Evolutionary conservation across 805 yeast species (phyloP).

Genomic region (Candida koratica): DNA sequence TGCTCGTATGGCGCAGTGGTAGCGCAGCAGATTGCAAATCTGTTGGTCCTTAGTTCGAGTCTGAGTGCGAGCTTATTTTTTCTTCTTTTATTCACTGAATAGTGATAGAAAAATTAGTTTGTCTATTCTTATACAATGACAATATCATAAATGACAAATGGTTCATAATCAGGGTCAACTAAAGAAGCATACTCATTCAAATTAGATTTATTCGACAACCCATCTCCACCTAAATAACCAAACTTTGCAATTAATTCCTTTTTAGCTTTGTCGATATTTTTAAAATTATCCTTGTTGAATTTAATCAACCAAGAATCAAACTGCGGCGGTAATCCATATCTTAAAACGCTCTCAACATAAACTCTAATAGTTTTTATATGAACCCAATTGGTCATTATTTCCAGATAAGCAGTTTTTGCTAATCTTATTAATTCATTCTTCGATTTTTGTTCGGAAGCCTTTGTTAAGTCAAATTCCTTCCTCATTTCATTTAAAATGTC

Average conservation of each 20-base stretch:
- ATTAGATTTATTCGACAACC: slow-evolving; percentile 66
- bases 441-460: slow-evolving; percentile 66
- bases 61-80: slow-evolving; percentile 78
- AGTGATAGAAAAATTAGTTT: no score
- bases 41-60: slow-evolving; percentile 96
- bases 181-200: slow-evolving; percentile 85
- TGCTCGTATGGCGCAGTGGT: slow-evolving; percentile 88
- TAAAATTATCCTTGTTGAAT: slow-evolving; percentile 35
- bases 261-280: slow-evolving; percentile 54
- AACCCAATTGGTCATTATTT: slow-evolving; percentile 80
- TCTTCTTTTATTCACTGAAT: no score
- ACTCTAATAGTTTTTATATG: slow-evolving; percentile 85
- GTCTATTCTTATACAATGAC: slow-evolving; percentile 32
- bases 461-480: slow-evolving; percentile 73
- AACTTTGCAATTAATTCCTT: slow-evolving; percentile 67
- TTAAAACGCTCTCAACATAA: slow-evolving; percentile 87
- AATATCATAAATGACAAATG: slow-evolving; percentile 77
- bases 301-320: slow-evolving; percentile 55
- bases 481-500: slow-evolving; percentile 66
- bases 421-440: slow-evolving; percentile 77
- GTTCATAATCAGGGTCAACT: slow-evolving; percentile 94
- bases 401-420: slow-evolving; percentile 85
- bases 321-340: slow-evolving; percentile 96
- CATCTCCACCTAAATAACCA: slow-evolving; percentile 90
- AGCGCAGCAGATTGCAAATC: slow-evolving; percentile 99